These are phyloP conservation scores for Pseudogymnoascus sp. DNA, from an alignment of 2,329 filamentous ascomycete genomes.

Conservation along the genomic window DNA sequence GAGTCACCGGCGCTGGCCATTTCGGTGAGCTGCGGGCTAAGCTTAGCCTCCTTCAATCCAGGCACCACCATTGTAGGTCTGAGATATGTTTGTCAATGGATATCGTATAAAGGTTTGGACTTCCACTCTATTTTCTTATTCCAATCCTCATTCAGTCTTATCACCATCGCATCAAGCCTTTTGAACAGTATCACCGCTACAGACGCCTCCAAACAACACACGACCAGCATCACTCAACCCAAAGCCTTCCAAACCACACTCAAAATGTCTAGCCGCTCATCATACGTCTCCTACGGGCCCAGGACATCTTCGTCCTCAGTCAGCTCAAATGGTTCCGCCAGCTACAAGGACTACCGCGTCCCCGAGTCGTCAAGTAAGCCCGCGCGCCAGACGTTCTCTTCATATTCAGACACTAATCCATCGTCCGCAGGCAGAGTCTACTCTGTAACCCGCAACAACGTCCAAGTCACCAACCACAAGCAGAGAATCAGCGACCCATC, in stretches of 20 bases:
- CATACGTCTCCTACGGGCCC: background rate
- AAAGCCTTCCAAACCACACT: background rate
- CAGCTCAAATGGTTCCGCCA: background rate
- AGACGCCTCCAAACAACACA: background rate
- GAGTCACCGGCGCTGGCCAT: background rate
- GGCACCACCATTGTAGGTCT: background rate
- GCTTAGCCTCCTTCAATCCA: constrained; percentile 7
- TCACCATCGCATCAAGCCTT: background rate
- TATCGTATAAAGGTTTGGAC: background rate
- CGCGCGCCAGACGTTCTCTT: background rate
- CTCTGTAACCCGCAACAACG: constrained; percentile 7
- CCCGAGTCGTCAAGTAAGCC: background rate
- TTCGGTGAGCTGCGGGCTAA: background rate
- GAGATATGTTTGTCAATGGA: background rate
- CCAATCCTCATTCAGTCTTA: background rate
- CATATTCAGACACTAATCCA: background rate
- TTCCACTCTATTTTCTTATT: background rate
- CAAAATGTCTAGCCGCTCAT: constrained; percentile 1
- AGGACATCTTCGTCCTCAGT: background rate
- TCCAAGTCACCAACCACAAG: constrained; percentile 10
- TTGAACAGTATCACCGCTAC: background rate
- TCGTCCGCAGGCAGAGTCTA: background rate
- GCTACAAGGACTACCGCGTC: background rate
- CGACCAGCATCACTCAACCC: background rate
- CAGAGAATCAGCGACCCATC: background rate